Evolutionary conservation across 1,284 basidiomycete species (phyloP).

Genomic region (Boletus sp.): DNA sequence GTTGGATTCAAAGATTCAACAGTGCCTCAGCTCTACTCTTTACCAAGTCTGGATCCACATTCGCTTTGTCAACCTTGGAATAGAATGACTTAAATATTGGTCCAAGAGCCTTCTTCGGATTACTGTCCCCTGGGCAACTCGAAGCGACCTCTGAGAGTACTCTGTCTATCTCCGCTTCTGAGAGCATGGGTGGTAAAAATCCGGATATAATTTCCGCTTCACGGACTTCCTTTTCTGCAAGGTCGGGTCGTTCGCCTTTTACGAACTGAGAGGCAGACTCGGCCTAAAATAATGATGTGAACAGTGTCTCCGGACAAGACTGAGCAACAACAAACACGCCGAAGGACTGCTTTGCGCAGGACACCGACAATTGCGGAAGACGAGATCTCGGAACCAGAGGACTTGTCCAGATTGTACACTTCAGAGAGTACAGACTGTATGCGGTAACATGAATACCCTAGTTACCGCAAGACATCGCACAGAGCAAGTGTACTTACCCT

Average conservation of each 20-base stretch:
- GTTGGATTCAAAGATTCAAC: conserved; percentile 22
- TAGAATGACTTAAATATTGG: conserved; percentile 62
- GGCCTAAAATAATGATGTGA: conserved; percentile 36
- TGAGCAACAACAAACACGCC: conserved; percentile 46
- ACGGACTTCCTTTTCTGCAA: conserved; percentile 57
- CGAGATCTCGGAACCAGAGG: conserved; percentile 38
- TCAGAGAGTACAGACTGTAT: conserved; percentile 63
- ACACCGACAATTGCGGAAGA: conserved; percentile 47
- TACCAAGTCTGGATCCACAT: conserved; percentile 54
- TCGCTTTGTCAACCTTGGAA: conserved; percentile 51
- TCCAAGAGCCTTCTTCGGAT: conserved; percentile 42
- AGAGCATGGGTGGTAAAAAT: conserved; percentile 58
- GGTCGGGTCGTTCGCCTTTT: conserved; percentile 55
- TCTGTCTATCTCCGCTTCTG: conserved; percentile 51
- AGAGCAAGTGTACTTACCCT: conserved; percentile 46
- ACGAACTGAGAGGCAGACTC: conserved; percentile 57
- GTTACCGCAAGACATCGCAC: not conserved
- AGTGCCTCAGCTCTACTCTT: conserved; percentile 47
- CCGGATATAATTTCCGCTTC: conserved; percentile 53
- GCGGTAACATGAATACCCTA: not conserved
- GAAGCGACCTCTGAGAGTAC: conserved; percentile 43
- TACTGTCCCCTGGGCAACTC: conserved; percentile 25
- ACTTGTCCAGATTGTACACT: conserved; percentile 64
- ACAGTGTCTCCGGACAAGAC: not conserved
- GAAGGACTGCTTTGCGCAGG: conserved; percentile 53